Base-by-base conservation (phyloP, 345 rosid species). In the Balakata baccata region DNA sequence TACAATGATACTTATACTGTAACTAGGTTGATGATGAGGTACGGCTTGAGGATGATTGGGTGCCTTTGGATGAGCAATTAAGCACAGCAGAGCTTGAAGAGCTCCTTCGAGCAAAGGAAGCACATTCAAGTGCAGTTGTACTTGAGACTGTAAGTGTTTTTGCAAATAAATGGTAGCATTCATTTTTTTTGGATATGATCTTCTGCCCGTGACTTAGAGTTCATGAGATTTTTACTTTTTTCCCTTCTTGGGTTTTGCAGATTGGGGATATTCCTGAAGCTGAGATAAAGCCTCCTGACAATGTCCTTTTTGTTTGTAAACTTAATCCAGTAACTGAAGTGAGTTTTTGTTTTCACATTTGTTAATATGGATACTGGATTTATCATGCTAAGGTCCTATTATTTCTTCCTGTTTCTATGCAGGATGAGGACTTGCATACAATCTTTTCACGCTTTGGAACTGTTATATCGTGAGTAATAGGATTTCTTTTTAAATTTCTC, bases 31-130 rank as follows among this genome's bases (percentile, higher is more conserved):
- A 87, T 16, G 86, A 87, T 81, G 88, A 89, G 41, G 98, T 91
- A 39, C 89, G 96, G 61, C 96, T 95, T 80, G 99, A 95, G 85
- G 98, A 91, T 84, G 99, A 89, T 81, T 95, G 99, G 99, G 92
- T 92, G 70, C 98, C 99, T 18, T 73, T 95, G 87, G 99, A 95
- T 78, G 98, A 95, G 77, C 83, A 88, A 82, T 78, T 95, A 69
- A 89, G 85, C 69, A 39, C 80, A 16, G 78, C 77, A 5, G 94
- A 95, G 68, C 86, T 95, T 66, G 97, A 92, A 80, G 94, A 91
- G 85, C 80, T 87, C 82, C 78, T 95, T 64, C 89, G 91, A 23
- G 81, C 75, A 41, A 95, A 95, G 80, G 94, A 86, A 66, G 99
- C 98, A 64, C 94, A 84, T 78, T 89, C 98, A 49, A 87, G 97